Evolutionary conservation across 225 moss, liverwort and hornwort genomes (phyloP).

Genomic region (Straminergon stramineum): DNA sequence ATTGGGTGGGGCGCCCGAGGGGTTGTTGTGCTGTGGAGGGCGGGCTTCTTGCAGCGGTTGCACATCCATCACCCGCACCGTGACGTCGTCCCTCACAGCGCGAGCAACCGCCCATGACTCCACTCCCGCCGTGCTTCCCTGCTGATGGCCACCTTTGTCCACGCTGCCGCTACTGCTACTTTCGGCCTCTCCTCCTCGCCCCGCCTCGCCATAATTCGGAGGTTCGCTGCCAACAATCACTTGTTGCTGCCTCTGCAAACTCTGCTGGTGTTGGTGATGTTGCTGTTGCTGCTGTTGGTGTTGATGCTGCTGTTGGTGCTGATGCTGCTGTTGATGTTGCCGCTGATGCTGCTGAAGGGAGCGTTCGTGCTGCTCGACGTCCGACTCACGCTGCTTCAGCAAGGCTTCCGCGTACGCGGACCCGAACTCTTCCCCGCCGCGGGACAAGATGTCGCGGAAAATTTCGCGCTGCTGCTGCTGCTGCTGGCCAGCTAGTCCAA

Average conservation of each 20-base stretch:
- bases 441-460: constrained; percentile 42
- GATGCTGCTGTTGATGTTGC: constrained; percentile 1
- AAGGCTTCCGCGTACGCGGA: constrained; percentile 29
- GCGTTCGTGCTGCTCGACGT: constrained; percentile 9
- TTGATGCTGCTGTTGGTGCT: neutral
- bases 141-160: constrained; percentile 38
- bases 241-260: constrained; percentile 26
- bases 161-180: constrained; percentile 54
- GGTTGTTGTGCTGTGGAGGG: constrained; percentile 25
- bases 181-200: constrained; percentile 32
- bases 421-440: constrained; percentile 39
- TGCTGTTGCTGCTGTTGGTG: constrained; percentile 6
- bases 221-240: constrained; percentile 24
- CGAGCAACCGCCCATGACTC: constrained; percentile 46
- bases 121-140: constrained; percentile 21
- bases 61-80: constrained; percentile 55
- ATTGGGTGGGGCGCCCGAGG: constrained; percentile 4
- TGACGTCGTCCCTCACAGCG: constrained; percentile 40
- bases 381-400: constrained; percentile 24
- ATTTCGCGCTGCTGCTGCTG: constrained; percentile 39
- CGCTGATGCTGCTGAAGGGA: constrained; percentile 14
- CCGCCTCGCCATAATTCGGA: constrained; percentile 38
- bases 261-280: constrained; percentile 24
- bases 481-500: constrained; percentile 33
- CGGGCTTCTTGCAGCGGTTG: constrained; percentile 22